These are phyloP conservation scores for Scheffersomyces amazonensis DNA, from an alignment of 805 yeast genomes.

Conservation along the genomic window DNA sequence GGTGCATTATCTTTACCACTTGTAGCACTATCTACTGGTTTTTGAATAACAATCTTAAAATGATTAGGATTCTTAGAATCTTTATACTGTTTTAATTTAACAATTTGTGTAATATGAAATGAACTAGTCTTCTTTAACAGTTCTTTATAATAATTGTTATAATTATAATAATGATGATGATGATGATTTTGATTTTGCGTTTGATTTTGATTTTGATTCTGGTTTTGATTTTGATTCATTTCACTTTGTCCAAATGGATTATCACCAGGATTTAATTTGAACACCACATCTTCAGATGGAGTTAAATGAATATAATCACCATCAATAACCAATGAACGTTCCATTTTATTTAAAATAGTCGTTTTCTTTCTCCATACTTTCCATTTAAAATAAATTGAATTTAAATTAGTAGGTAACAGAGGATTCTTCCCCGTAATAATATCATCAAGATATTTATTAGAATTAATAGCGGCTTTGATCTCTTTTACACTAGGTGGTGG, in stretches of 20 bases:
- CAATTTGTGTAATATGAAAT: constrained; percentile 77
- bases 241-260: constrained; percentile 22
- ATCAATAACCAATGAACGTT: constrained; percentile 81
- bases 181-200: constrained; percentile 14
- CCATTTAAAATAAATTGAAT: constrained; percentile 75
- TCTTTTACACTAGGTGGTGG: background rate
- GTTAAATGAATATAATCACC: constrained; percentile 91
- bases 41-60: constrained; percentile 71
- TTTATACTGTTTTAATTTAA: constrained; percentile 70
- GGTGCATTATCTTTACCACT: constrained; percentile 42
- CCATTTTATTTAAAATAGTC: constrained; percentile 74
- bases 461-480: constrained; percentile 1
- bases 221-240: constrained; percentile 1
- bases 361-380: constrained; percentile 88
- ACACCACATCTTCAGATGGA: constrained; percentile 73
- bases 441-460: constrained; percentile 26
- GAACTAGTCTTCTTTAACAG: constrained; percentile 81
- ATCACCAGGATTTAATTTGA: constrained; percentile 21
- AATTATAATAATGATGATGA: constrained; percentile 35
- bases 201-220: constrained; percentile 5
- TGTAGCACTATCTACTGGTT: constrained; percentile 21
- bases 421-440: constrained; percentile 25
- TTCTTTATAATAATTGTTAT: constrained; percentile 48
- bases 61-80: constrained; percentile 63
- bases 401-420: constrained; percentile 31